Evolutionary conservation across 1,139 yeast genomes (phyloP), one percentile per base, ranked within the genome.

Genomic region (Casaregolazyma lundiana): DNA sequence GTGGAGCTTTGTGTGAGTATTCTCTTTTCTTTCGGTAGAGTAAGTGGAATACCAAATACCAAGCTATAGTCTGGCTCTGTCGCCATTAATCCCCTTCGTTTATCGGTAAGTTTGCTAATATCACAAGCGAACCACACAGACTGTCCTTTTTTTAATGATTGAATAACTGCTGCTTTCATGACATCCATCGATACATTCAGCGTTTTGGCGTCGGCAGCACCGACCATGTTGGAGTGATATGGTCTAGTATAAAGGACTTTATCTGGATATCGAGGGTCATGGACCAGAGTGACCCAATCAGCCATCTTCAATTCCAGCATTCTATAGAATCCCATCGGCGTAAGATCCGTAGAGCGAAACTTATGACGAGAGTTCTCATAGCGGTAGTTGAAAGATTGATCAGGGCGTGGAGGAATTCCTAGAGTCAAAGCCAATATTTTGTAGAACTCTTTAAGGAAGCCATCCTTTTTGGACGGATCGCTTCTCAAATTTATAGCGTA

Each of bases 101-200:
- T 72, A 64, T 81, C 77, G 73, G 77, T 77, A 54, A 70, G 70
- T 52, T 68, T 82, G 11, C 89, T 90, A 16, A 89, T 86, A 65
- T 86, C 94, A 26, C 89, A 81, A 13, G 95, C 95, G 60, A 86
- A 86, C 68, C 85, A 86, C 3, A 86, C 85, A 0, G 95, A 84
- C 64, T 82, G 82, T 64, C 84, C 80, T 51, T 71, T 73, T 64
- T 81, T 75, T 60, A 86, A 75, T 69, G 86, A 77, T 57, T 76
- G 73, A 39, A 85, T 77, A 16, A 87, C 85, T 39, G 80, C 72
- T 24, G 70, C 58, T 44, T 87, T 78, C 49, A 86, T 68, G 2
- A 70, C 71, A 7, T 76, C 76, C 50, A 81, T 73, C 41, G 80
- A 79, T 45, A 80, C 72, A 63, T 86, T 86, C 55, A 86, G 73